Conservation (phyloP, 306 rosid species). For the Corylus avellana region DNA sequence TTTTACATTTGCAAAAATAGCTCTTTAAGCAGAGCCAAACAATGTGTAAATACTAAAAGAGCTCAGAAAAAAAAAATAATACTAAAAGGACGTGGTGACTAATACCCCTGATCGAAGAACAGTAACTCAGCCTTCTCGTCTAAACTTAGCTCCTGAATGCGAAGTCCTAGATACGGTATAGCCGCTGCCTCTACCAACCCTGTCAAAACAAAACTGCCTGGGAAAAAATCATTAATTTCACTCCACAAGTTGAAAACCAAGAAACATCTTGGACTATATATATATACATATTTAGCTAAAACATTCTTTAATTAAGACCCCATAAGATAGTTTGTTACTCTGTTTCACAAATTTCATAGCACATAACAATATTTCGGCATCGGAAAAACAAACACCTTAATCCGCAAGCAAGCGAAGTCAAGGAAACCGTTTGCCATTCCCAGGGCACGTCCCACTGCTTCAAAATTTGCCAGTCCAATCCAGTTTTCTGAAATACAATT, state of each 20-base stretch:
- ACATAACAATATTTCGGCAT: neutral
- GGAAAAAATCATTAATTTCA: constrained; percentile 48
- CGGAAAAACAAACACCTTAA: constrained; percentile 57
- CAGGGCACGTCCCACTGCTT: constrained; percentile 96
- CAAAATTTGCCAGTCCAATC: constrained; percentile 62
- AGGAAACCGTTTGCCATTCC: constrained; percentile 91
- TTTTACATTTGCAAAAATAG: constrained; percentile 13
- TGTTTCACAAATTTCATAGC: neutral
- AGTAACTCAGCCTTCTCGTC: constrained; percentile 90
- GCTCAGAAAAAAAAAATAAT: no score
- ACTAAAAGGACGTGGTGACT: constrained; percentile 11
- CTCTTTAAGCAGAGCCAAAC: constrained; percentile 14
- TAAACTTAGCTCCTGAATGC: constrained; percentile 60
- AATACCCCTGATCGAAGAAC: constrained; percentile 80
- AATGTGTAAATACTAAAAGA: constrained; percentile 16
- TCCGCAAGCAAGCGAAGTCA: constrained; percentile 89
- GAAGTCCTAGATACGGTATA: constrained; percentile 80
- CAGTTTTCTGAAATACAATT: constrained; percentile 52
- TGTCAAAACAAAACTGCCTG: constrained; percentile 99
- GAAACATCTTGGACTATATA: constrained; percentile 7
- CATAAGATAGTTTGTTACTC: constrained; percentile 1
- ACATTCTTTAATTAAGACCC: no score
- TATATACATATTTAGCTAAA: constrained; percentile 2
- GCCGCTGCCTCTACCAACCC: constrained; percentile 87
- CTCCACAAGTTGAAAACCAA: constrained; percentile 20